These are phyloP conservation scores for Phyllosticta citribraziliensis DNA, from an alignment of 2,329 filamentous ascomycete species.

Conservation along the genomic window DNA sequence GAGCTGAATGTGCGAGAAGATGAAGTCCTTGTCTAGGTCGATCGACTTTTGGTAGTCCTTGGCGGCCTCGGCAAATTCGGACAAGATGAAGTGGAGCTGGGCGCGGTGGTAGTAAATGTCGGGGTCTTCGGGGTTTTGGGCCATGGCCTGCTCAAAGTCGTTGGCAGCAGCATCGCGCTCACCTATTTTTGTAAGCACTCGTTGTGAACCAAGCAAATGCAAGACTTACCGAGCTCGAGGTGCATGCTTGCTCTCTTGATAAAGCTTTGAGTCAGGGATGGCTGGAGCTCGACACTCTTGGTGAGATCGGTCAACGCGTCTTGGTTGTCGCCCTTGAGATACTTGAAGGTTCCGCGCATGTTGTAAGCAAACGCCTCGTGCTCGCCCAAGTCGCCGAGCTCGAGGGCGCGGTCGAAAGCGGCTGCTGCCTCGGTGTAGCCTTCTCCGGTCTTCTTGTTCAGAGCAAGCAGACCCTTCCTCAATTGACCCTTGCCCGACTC, in stretches of 20 bases:
- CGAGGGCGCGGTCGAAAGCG: constrained; percentile 80
- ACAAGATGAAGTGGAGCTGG: constrained; percentile 95
- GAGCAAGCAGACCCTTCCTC: constrained; percentile 68
- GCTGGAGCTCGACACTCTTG: constrained; percentile 86
- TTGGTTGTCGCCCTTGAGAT: constrained; percentile 78
- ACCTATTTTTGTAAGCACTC: constrained; percentile 36
- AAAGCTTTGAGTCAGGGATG: constrained; percentile 84
- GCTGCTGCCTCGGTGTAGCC: constrained; percentile 81
- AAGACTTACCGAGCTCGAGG: constrained; percentile 65
- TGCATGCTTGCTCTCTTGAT: constrained; percentile 99
- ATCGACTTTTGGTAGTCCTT: constrained; percentile 99
- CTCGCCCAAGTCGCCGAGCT: constrained; percentile 68
- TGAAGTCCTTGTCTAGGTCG: constrained; percentile 89
- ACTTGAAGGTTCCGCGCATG: constrained; percentile 91
- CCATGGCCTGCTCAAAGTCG: constrained; percentile 78
- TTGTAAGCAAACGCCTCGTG: constrained; percentile 90
- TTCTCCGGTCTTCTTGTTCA: constrained; percentile 79
- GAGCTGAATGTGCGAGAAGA: constrained; percentile 98
- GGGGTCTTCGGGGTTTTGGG: constrained; percentile 78
- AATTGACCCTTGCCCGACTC: constrained; percentile 77
- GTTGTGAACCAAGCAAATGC: neutral
- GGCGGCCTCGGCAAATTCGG: constrained; percentile 83
- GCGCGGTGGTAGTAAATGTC: constrained; percentile 99
- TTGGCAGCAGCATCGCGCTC: constrained; percentile 76
- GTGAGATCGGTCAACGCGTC: constrained; percentile 77